These are phyloP conservation scores for Discostella stelligeroides DNA, from an alignment of 108 stramenopile species.

Conservation along the genomic window DNA sequence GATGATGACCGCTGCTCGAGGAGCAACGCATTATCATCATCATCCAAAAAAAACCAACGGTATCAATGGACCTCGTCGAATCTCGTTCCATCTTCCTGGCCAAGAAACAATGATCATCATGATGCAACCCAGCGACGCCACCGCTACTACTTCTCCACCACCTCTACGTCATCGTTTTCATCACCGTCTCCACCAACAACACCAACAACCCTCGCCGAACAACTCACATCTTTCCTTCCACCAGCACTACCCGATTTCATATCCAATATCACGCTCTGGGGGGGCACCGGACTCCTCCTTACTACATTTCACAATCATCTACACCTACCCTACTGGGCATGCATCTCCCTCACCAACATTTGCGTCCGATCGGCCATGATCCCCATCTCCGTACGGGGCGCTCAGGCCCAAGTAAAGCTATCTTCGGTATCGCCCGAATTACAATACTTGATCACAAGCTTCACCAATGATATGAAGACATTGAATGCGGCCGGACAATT, in stretches of 20 bases:
- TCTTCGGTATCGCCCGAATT: conserved; percentile 85
- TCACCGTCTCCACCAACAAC: neutral
- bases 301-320: conserved; percentile 58
- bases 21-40: too few species aligned
- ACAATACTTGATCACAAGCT: conserved; percentile 71
- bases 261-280: conserved; percentile 66
- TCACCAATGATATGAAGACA: conserved; percentile 67
- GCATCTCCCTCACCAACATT: conserved; percentile 73
- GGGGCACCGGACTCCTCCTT: conserved; percentile 62
- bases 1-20: too few species aligned
- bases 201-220: neutral
- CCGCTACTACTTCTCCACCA: too few species aligned
- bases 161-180: too few species aligned
- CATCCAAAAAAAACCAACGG: too few species aligned
- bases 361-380: conserved; percentile 63
- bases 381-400: conserved; percentile 74
- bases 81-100: neutral
- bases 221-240: conserved; percentile 4
- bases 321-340: conserved; percentile 77
- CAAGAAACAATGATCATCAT: too few species aligned
- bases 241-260: conserved; percentile 49
- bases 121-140: neutral
- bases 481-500: conserved; percentile 44
- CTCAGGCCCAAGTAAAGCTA: conserved; percentile 64
- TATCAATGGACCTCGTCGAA: too few species aligned